Evolutionary conservation across 148 eudicot species (phyloP), one percentile per base, ranked within the genome.

Genomic region (Talinum fruticosum): DNA sequence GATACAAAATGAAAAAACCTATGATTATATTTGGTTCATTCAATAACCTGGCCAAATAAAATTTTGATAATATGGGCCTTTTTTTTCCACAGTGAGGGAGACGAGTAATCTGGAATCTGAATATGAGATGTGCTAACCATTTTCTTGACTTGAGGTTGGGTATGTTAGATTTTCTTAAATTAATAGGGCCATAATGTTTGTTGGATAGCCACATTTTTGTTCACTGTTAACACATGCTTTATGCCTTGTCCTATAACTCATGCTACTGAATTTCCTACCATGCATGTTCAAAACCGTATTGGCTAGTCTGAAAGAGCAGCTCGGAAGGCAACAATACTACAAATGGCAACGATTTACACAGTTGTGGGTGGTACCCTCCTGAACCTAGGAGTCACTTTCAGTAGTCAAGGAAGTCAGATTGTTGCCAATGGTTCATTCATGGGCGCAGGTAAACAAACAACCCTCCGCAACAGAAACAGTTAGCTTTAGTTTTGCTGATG

Each of bases 261-360:
- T 75, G 76, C 32, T 29, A 24, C 18, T 70, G 6, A 19, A 33
- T 54, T 59, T 45, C 1, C 44, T 23, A 6, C 6, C 30, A 10
- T 59, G 72, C 30, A 10, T 59, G 72, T 33, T n/a, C 35, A 10
- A 34, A 47, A 74, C 14, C 66, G 29, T 19, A 13, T 66, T 57
- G 76, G 18, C 85, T 24, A 96, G 99, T 96, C 99, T 14, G 99
- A 96, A 80, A 88, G 99, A 89, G 97, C 99, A 61, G 99, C 99
- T 76, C 82, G 89, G 69, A 96, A 93, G 84, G 99, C 99, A 61
- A 91, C 97, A 32, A 85, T 93, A 83, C 83, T 96, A 78, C 99
- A 96, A 83, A 90, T 91, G 95, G 98, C 97, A 76, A 96, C 99
- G 28, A 89, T 96, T 84, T 91, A 96, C 73, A 91, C 99, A 62